These are phyloP conservation scores for Scorias spongiosa DNA, from an alignment of 2,329 filamentous ascomycete genomes.

Conservation along the genomic window DNA sequence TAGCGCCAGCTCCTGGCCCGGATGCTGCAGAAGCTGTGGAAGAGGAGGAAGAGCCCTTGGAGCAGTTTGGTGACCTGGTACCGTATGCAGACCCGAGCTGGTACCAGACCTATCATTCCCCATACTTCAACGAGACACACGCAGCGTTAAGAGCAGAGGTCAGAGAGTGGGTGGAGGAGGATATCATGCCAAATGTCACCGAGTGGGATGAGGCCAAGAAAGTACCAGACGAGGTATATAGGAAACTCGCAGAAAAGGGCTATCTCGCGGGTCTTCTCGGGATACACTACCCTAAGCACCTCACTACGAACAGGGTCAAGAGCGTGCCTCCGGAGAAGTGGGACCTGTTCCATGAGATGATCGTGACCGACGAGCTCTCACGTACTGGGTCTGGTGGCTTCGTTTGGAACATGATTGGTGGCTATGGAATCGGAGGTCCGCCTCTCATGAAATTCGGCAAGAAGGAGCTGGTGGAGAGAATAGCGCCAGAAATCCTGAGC, in stretches of 20 bases:
- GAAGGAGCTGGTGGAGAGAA: conserved; percentile 68
- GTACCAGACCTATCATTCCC: conserved; percentile 61
- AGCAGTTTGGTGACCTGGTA: conserved; percentile 72
- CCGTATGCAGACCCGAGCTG: conserved; percentile 86
- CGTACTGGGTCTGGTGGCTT: conserved; percentile 80
- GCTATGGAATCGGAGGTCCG: conserved; percentile 89
- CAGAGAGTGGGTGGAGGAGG: conserved; percentile 77
- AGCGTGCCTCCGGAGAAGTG: conserved; percentile 76
- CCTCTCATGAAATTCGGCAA: conserved; percentile 85
- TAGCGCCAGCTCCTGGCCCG: conserved; percentile 25
- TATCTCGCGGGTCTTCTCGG: conserved; percentile 89
- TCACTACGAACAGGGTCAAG: conserved; percentile 55
- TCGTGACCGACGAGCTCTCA: conserved; percentile 87
- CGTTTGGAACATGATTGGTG: conserved; percentile 92
- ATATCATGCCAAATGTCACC: conserved; percentile 78
- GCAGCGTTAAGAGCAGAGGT: conserved; percentile 80
- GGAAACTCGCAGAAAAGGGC: conserved; percentile 83
- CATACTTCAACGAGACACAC: conserved; percentile 92
- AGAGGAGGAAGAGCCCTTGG: conserved; percentile 53
- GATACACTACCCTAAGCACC: conserved; percentile 62
- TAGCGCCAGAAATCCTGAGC: conserved; percentile 72
- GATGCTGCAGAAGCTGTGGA: conserved; percentile 15
- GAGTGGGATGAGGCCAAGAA: conserved; percentile 96
- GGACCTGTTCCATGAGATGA: conserved; percentile 97
- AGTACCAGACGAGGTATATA: conserved; percentile 81